A percentile compares a stretch with the other conserved stretches of the same genome.
Evolutionary conservation across 768 basidiomycete species (phyloP).

Genomic region (Mycena galericulata): DNA sequence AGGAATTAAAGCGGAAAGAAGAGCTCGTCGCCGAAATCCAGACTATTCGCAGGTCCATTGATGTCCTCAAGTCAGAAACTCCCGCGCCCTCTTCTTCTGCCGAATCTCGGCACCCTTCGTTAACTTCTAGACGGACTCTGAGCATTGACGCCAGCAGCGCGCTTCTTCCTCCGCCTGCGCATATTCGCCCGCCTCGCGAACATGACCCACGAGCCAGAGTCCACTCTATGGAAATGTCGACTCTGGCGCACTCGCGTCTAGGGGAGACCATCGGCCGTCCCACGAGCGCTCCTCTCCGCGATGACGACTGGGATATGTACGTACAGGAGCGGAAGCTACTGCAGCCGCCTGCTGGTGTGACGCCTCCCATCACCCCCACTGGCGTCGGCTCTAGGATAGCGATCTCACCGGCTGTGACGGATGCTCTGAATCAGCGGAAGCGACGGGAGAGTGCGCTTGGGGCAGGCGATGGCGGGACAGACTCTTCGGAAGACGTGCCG

Average conservation of each 20-base stretch:
- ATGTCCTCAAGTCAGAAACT: conserved; percentile 77
- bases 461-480: conserved; percentile 50
- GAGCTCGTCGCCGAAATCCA: conserved; percentile 82
- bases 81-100: conserved; percentile 72
- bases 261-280: conserved; percentile 74
- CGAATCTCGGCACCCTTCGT: conserved; percentile 73
- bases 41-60: conserved; percentile 83
- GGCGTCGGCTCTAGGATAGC: conserved; percentile 59
- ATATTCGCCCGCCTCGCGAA: conserved; percentile 78
- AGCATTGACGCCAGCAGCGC: conserved; percentile 72
- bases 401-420: conserved; percentile 78
- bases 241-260: conserved; percentile 56
- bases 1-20: conserved; percentile 75
- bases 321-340: conserved; percentile 86
- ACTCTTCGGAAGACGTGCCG: conserved; percentile 64
- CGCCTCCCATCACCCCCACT: conserved; percentile 77
- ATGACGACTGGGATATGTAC: conserved; percentile 90
- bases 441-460: conserved; percentile 78
- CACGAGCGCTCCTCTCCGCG: conserved; percentile 77
- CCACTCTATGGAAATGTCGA: conserved; percentile 79
- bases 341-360: conserved; percentile 84
- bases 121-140: conserved; percentile 75
- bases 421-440: conserved; percentile 79
- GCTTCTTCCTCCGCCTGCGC: conserved; percentile 61
- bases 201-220: conserved; percentile 75